A percentile compares a stretch with the other conserved stretches of the same genome.
Evolutionary conservation across 2,329 filamentous ascomycete genomes (phyloP).

Genomic region (Setomelanomma holmii): DNA sequence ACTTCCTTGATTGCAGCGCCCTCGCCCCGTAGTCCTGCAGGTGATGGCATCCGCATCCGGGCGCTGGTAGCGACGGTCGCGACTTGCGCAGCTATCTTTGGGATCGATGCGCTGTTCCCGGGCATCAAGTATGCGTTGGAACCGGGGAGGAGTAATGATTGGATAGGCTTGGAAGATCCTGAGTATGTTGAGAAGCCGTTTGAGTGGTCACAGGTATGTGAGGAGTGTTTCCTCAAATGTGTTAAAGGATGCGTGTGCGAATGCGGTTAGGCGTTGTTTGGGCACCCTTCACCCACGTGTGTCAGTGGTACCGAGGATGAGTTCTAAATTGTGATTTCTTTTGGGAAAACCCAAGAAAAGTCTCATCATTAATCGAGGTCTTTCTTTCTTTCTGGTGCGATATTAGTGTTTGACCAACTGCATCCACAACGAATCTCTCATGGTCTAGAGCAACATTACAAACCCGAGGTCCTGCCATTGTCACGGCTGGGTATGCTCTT

Average conservation of each 20-base stretch:
- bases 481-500: neutral
- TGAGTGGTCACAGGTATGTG: conserved; percentile 31
- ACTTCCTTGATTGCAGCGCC: conserved; percentile 1
- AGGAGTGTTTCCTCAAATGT: neutral
- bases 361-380: no score
- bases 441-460: no score
- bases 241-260: neutral
- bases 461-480: neutral
- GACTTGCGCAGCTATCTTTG: conserved; percentile 24
- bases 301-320: neutral
- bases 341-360: no score
- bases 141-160: conserved; percentile 3
- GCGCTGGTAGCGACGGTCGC: conserved; percentile 22
- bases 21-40: conserved; percentile 11
- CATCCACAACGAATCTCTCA: no score
- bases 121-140: no score
- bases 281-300: neutral
- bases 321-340: neutral
- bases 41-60: conserved; percentile 10
- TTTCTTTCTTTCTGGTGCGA: no score
- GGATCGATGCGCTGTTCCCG: conserved; percentile 26
- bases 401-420: no score
- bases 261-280: neutral
- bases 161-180: conserved; percentile 4
- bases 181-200: conserved; percentile 15